Evolutionary conservation across 805 yeast species (phyloP).

Genomic region (Saturnispora diversa): DNA sequence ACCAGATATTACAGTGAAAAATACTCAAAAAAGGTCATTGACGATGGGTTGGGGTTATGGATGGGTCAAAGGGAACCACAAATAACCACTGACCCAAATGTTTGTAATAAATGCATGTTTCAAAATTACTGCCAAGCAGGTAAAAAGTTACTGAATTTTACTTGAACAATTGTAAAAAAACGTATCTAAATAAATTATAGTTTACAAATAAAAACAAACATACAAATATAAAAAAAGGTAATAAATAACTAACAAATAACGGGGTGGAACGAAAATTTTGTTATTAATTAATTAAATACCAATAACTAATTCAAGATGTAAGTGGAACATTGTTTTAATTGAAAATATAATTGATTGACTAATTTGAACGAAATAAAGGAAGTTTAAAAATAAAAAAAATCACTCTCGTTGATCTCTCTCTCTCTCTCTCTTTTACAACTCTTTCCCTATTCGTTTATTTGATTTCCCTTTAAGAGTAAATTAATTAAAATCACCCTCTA

Average conservation of each 20-base stretch:
- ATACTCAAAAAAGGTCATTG: constrained; percentile 26
- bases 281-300: neutral
- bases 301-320: no score
- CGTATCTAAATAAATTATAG: neutral
- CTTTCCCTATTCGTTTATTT: neutral
- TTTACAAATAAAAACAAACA: neutral
- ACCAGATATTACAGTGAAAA: constrained; percentile 32
- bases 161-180: no score
- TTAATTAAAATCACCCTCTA: neutral
- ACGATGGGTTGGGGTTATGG: constrained; percentile 44
- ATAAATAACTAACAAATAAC: neutral
- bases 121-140: constrained; percentile 8
- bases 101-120: constrained; percentile 50
- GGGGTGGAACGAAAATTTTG: neutral
- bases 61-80: constrained; percentile 45
- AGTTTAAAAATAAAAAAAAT: neutral
- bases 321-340: constrained; percentile 2
- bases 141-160: neutral
- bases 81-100: constrained; percentile 33
- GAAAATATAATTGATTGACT: neutral
- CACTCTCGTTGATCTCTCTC: neutral
- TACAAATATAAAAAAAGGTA: neutral
- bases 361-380: neutral
- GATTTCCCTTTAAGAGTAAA: neutral
- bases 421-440: constrained; percentile 1